Percentiles rank a stretch among this genome's conserved stretches.
Evolutionary conservation across 208 protist species (phyloP).

Genomic region (Herpetomonas tarakana): DNA sequence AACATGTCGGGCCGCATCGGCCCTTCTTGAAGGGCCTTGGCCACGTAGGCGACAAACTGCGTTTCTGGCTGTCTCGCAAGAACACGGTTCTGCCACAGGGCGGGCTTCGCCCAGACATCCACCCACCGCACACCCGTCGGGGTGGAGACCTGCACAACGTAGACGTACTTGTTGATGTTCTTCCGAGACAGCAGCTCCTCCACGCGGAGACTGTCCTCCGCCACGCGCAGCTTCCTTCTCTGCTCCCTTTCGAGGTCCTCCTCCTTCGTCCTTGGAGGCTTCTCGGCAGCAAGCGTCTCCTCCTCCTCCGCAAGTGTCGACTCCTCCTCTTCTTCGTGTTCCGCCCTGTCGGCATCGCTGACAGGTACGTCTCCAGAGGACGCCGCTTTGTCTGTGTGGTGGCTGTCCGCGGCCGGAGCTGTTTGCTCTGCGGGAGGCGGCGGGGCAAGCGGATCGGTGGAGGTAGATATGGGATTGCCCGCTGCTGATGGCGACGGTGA

Average conservation of each 20-base stretch:
- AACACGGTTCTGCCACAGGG: slow-evolving; percentile 17
- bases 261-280: background rate
- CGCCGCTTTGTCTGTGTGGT: no score
- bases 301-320: background rate
- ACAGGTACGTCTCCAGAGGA: no score
- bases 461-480: no score
- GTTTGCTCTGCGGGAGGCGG: no score
- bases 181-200: slow-evolving; percentile 23
- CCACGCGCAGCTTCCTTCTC: slow-evolving; percentile 13
- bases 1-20: slow-evolving; percentile 32
- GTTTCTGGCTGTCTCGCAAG: slow-evolving; percentile 24
- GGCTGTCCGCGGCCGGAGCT: no score
- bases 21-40: slow-evolving; percentile 22
- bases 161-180: slow-evolving; percentile 23
- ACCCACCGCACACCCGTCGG: slow-evolving; percentile 38
- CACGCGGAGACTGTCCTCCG: slow-evolving; percentile 19
- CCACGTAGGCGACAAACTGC: slow-evolving; percentile 34
- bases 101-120: slow-evolving; percentile 29
- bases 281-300: background rate
- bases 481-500: no score
- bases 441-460: no score
- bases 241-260: slow-evolving; percentile 1
- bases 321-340: background rate
- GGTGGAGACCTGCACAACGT: slow-evolving; percentile 45
- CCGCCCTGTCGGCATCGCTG: no score